Base-by-base conservation (phyloP, 169 alveolate genomes). In the Babesia divergens region DNA sequence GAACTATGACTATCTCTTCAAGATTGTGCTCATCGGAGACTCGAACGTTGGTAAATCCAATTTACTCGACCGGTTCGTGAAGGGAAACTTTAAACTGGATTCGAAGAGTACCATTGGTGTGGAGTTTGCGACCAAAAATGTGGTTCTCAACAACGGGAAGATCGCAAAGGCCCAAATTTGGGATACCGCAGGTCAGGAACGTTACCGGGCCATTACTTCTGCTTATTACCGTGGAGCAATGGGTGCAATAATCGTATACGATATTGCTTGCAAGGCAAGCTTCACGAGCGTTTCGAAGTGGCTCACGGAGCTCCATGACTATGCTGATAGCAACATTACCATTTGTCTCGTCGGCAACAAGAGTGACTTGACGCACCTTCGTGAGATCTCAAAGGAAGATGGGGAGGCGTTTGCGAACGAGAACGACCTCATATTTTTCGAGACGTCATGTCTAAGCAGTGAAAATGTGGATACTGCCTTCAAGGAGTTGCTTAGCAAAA, bases 121-220 rank as follows among this genome's bases (percentile, higher is more conserved):
- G 42, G 99, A 97, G 82, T 97, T 97, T 81, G 98, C 99, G 22
- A 94, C 98, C 22, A 93, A 92, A 66, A 90, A 92, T 43, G 93
- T 95, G 32, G 84, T 84, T 65, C 83, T 94, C 55, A 82, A 74
- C 65, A 97, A 95, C 55, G 96, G 96, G 20, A 95, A 95, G 67
- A 87, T 94, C 38, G 91, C 95, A 40, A 96, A 96, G 84, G 99
- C 98, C 22, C 98, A 97, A 71, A 96, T 98, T 16, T 98, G 99
- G 99, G 99, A 98, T 76, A 97, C 99, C n/a, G 99, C 99, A 16
- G 99, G 99, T 11, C 98, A 98, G 83, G 99, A 98, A 82, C 91
- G 99, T 60, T 98, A 96, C 84, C 86, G 99, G 62, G 99, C 99
- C 50, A 98, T 98, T 35, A 97, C 99, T 24, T 92, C 97, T 11